Evolutionary conservation across 2,329 filamentous ascomycete species (phyloP).

Genomic region (Epichloe gansuensis): DNA sequence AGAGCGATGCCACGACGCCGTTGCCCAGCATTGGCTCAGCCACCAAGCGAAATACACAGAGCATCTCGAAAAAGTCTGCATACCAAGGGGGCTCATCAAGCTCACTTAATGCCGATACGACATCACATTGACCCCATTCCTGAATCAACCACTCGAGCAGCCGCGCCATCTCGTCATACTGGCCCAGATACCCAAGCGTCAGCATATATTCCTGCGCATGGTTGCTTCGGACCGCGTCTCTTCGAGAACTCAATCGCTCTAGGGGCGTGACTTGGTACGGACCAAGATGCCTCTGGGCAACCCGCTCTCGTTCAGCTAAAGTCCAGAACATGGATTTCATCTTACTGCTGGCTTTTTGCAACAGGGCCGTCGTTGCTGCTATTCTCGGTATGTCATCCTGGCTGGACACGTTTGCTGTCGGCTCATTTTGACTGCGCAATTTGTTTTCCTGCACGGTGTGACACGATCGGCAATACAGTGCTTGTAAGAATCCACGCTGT

Average conservation of each 20-base stretch:
- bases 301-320: constrained; percentile 14
- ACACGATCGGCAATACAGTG: background rate
- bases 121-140: constrained; percentile 26
- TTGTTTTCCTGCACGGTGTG: too few species aligned
- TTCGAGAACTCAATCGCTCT: constrained; percentile 21
- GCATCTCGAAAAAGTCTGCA: constrained; percentile 22
- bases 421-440: background rate
- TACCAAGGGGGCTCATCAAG: constrained; percentile 21
- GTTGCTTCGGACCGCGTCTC: constrained; percentile 24
- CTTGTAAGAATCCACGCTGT: background rate
- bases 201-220: constrained; percentile 46
- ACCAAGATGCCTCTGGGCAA: constrained; percentile 10
- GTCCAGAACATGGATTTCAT: constrained; percentile 17
- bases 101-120: constrained; percentile 23
- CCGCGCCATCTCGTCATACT: constrained; percentile 43
- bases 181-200: constrained; percentile 46
- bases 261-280: constrained; percentile 15
- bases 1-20: constrained; percentile 19
- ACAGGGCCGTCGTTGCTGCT: constrained; percentile 3
- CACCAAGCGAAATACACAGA: constrained; percentile 37
- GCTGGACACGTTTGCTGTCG: too few species aligned
- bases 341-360: constrained; percentile 11
- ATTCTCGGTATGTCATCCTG: background rate
- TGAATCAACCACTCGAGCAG: constrained; percentile 46
- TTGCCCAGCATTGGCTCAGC: constrained; percentile 28